Base-by-base conservation (phyloP, 768 basidiomycete species). In the Panellus pusillus region DNA sequence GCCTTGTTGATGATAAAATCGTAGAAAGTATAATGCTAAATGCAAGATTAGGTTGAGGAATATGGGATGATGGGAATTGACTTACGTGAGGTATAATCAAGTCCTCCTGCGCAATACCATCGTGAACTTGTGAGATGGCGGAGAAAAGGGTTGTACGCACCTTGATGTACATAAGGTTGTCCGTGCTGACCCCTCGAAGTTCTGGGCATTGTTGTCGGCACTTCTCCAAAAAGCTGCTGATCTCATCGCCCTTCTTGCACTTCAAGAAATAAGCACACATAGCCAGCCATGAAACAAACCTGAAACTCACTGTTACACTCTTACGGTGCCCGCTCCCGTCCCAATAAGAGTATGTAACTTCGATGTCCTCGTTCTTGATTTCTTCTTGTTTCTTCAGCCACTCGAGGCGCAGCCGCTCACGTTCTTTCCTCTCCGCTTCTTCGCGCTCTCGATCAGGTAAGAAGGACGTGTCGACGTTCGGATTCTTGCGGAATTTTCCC, bases 161-260 rank as follows among this genome's bases (percentile, higher is more conserved):
- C 82, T 98, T 98, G 71, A 99, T 83, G 72, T 98, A 99, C 95
- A 98, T 98, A 35, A 99, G 72, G 67, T 98, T 99, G 71, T 99
- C 97, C 17, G 91, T 93, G 50, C 85, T 90, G 44, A 94, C 84
- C 9, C 88, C 87, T 49, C 95, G 75, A 36, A 99, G 79, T 70
- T 98, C 95, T 2, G 95, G 89, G 66, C 97, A 92, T 63, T 98
- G 95, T 47, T 83, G 81, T 27, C 95, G 80, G 63, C 94, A 97
- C 70, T 93, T 98, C 65, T 95, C 92, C 61, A 99, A 74, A 72
- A 99, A 98, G 9, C 72, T 74, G 3, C 85, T 82, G 54, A 99
- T 84, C 44, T 87, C 83, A 65, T 99, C 94, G 27, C 96, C 95
- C 68, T 99, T 99, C 80, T 93, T 96, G 71, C 95, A 98, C 96